Conservation (phyloP, 2,329 filamentous ascomycete species). For the Cladosporium colombiae region DNA sequence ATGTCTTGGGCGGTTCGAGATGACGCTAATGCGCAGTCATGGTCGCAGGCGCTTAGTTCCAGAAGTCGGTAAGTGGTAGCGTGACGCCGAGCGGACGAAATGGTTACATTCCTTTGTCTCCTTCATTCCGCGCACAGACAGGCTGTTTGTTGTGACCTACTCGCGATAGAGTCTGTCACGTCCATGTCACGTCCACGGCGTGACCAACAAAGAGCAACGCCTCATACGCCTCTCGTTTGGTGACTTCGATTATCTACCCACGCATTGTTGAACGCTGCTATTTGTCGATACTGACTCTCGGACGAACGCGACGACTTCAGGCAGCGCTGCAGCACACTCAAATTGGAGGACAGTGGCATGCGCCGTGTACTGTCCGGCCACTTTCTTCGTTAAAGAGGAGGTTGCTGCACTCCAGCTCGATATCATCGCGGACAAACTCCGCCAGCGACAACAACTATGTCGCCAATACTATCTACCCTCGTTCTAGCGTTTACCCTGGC, state of each 20-base stretch:
- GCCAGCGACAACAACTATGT: constrained; percentile 14
- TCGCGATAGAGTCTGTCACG: neutral
- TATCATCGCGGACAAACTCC: neutral
- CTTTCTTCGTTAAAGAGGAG: neutral
- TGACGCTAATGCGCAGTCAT: neutral
- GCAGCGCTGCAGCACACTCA: neutral
- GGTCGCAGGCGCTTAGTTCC: neutral
- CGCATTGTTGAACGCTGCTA: neutral
- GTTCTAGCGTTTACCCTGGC: constrained; percentile 1
- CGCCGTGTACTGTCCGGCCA: neutral
- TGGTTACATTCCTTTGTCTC: constrained; percentile 16
- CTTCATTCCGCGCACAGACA: constrained; percentile 4
- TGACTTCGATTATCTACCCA: neutral
- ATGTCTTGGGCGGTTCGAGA: neutral
- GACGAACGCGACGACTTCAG: neutral
- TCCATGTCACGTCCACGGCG: neutral
- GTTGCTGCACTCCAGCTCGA: neutral
- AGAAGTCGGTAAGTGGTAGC: neutral
- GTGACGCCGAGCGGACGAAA: constrained; percentile 2
- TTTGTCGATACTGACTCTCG: neutral
- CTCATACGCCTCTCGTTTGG: neutral
- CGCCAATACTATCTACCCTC: constrained; percentile 8
- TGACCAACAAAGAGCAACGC: neutral
- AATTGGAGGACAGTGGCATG: neutral
- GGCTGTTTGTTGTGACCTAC: constrained; percentile 11